Percentiles rank a stretch among this genome's conserved stretches.
Conservation (phyloP, 2,329 filamentous ascomycete genomes). For the Xylaria multiplex region DNA sequence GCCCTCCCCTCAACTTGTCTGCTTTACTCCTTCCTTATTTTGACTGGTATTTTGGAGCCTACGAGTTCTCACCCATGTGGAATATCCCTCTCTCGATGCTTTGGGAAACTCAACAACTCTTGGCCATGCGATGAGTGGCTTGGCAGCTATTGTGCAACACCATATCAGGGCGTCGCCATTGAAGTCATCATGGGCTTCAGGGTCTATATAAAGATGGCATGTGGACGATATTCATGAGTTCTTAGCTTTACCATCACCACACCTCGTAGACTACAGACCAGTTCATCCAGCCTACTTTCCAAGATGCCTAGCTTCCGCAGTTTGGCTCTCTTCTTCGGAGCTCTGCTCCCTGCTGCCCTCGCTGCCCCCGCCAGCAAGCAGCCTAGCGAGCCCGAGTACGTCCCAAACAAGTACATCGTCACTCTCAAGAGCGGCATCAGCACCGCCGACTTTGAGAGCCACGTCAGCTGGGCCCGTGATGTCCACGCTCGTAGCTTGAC, state of each 20-base stretch:
- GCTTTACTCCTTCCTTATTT: conserved; percentile 43
- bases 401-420: conserved; percentile 50
- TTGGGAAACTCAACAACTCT: conserved; percentile 38
- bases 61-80: conserved; percentile 19
- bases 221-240: conserved; percentile 4
- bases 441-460: conserved; percentile 48
- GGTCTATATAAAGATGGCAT: conserved; percentile 32
- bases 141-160: conserved; percentile 36
- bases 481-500: conserved; percentile 52
- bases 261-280: conserved; percentile 21
- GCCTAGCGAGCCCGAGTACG: conserved; percentile 38
- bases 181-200: conserved; percentile 13
- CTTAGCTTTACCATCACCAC: conserved; percentile 17
- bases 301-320: conserved; percentile 46
- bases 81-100: conserved; percentile 31
- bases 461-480: conserved; percentile 50
- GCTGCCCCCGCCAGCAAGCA: conserved; percentile 44
- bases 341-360: conserved; percentile 46
- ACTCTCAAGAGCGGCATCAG: conserved; percentile 47
- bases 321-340: conserved; percentile 46
- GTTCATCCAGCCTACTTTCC: conserved; percentile 11
- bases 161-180: conserved; percentile 1
- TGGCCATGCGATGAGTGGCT: conserved; percentile 33
- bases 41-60: conserved; percentile 35
- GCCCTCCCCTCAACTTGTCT: conserved; percentile 14